These are phyloP conservation scores for Wickerhamomyces ciferrii DNA, from an alignment of 805 yeast genomes.

Conservation along the genomic window DNA sequence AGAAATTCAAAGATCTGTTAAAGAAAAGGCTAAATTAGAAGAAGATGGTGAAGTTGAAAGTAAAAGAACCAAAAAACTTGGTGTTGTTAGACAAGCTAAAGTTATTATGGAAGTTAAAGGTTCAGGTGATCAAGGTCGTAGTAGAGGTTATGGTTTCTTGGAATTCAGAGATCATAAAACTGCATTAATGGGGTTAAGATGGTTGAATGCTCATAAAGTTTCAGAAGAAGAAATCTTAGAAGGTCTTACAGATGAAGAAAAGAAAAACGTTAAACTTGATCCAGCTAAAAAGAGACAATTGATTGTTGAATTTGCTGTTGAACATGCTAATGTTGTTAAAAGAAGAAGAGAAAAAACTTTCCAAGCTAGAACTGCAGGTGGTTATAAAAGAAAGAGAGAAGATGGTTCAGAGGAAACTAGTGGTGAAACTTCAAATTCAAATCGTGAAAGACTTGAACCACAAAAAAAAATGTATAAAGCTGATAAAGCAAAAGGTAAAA, in stretches of 20 bases:
- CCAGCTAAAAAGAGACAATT: slow-evolving; percentile 59
- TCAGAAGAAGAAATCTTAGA: slow-evolving; percentile 61
- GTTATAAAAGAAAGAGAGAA: slow-evolving; percentile 23
- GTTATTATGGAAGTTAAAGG: slow-evolving; percentile 91
- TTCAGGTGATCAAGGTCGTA: slow-evolving; percentile 79
- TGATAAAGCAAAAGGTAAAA: slow-evolving; percentile 15
- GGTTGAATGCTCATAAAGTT: slow-evolving; percentile 93
- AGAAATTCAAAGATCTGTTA: slow-evolving; percentile 76
- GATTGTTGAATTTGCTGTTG: slow-evolving; percentile 93
- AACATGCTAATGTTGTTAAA: slow-evolving; percentile 88
- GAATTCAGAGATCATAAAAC: slow-evolving; percentile 89
- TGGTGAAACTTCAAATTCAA: no score
- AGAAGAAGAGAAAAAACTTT: slow-evolving; percentile 73
- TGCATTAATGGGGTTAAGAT: slow-evolving; percentile 94
- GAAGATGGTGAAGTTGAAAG: slow-evolving; percentile 37
- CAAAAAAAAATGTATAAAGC: slow-evolving; percentile 6
- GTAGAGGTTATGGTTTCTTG: slow-evolving; percentile 95
- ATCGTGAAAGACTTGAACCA: slow-evolving; percentile 11
- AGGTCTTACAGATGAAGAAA: slow-evolving; percentile 68
- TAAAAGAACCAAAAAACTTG: slow-evolving; percentile 68
- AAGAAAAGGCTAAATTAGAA: slow-evolving; percentile 44
- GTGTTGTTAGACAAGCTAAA: slow-evolving; percentile 92
- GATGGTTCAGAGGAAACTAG: slow-evolving; percentile 16
- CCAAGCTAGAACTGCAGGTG: slow-evolving; percentile 31
- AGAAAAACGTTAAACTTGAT: slow-evolving; percentile 47